phyloP scores from a whole-genome alignment of 768 basidiomycete genomes.

The Leccinum subgranulosum region DNA sequence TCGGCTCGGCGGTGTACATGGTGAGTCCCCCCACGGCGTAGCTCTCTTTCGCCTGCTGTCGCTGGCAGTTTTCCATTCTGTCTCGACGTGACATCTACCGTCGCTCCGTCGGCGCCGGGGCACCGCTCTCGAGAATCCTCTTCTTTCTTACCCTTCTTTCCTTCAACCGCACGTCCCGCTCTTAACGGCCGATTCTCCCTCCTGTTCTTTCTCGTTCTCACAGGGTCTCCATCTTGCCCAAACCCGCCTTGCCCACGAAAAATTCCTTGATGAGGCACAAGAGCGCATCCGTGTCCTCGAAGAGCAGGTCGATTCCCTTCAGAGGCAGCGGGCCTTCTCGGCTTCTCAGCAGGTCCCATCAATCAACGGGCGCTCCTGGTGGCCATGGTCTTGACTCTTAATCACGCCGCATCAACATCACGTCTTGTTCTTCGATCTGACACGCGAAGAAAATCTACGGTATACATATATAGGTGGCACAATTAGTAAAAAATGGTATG shows the following conservation, averaged over 20 bases:
- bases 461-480: conserved; percentile 12
- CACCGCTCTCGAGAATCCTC: background rate
- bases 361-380: conserved; percentile 21
- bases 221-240: conserved; percentile 69
- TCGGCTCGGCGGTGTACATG: conserved; percentile 78
- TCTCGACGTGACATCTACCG: background rate
- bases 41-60: background rate
- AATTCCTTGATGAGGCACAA: conserved; percentile 61
- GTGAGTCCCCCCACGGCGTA: conserved; percentile 35
- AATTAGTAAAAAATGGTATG: conserved; percentile 2
- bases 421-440: background rate
- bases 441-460: conserved; percentile 5
- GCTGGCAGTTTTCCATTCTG: conserved; percentile 1
- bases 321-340: conserved; percentile 9
- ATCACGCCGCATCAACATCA: background rate
- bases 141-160: conserved; percentile 4
- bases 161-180: conserved; percentile 1
- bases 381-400: conserved; percentile 7
- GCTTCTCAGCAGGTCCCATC: conserved; percentile 1
- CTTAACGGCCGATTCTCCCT: conserved; percentile 12
- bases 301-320: conserved; percentile 47
- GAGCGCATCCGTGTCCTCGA: conserved; percentile 54
- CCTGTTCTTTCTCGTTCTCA: background rate
- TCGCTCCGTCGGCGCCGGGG: conserved; percentile 10
- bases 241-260: conserved; percentile 64